phyloP scores from a whole-genome alignment of 805 yeast genomes.

The Saccharomycopsis schoenii region DNA sequence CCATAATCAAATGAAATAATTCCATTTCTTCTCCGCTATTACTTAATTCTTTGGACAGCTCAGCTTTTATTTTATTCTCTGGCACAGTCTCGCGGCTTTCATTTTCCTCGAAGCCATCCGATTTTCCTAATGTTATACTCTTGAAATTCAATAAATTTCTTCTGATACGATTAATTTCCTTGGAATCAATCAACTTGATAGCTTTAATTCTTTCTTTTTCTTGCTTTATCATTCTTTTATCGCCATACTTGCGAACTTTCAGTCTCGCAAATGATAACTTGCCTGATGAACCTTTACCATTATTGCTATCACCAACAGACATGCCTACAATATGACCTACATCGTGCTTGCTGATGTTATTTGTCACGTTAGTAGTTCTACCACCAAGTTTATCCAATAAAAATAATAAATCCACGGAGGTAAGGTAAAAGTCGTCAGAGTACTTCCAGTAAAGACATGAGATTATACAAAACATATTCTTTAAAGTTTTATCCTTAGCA shows the following conservation, averaged over 20 bases:
- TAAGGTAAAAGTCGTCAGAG: slow-evolving; percentile 35
- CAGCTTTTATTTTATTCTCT: not conserved
- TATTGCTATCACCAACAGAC: not conserved
- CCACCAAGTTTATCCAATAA: slow-evolving; percentile 34
- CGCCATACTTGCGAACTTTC: not conserved
- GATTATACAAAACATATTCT: slow-evolving; percentile 31
- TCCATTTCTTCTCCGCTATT: slow-evolving; percentile 20
- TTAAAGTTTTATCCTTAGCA: slow-evolving; percentile 25
- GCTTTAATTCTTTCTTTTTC: slow-evolving; percentile 11
- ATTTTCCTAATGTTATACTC: slow-evolving; percentile 45
- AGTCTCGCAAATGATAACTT: not conserved
- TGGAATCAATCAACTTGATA: slow-evolving; percentile 28
- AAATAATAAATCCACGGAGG: slow-evolving; percentile 49
- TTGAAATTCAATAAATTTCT: slow-evolving; percentile 50
- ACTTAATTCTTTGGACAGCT: not conserved
- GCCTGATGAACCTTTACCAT: slow-evolving; percentile 2
- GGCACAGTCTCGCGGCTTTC: not conserved
- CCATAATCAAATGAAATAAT: slow-evolving; percentile 28
- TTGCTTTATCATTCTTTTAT: slow-evolving; percentile 1
- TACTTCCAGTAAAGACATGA: slow-evolving; percentile 49
- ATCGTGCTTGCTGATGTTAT: slow-evolving; percentile 4
- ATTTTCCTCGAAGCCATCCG: slow-evolving; percentile 15
- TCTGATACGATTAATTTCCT: slow-evolving; percentile 54
- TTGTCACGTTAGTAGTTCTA: slow-evolving; percentile 12
- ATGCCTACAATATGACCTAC: not conserved